Percentiles rank a stretch among this genome's conserved stretches.
phyloP scores from a whole-genome alignment of 1,139 yeast genomes.

The Lodderomyces metapsilosis region DNA sequence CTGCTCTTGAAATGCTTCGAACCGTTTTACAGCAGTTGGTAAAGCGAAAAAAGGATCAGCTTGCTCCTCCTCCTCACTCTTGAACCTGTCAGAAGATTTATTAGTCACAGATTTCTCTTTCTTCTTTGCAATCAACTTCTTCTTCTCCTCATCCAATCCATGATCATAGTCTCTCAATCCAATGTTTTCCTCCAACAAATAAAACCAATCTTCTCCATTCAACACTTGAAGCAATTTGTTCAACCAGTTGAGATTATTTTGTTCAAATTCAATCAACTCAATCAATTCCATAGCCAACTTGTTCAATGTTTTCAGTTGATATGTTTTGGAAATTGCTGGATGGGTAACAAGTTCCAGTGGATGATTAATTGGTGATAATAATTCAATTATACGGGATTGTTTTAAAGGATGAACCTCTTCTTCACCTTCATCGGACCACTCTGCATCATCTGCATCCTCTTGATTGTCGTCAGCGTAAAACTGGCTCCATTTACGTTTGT shows the following conservation, averaged over 20 bases:
- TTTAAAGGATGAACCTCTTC: conserved; percentile 36
- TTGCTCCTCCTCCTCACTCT: conserved; percentile 21
- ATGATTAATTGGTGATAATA: conserved; percentile 74
- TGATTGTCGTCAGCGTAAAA: conserved; percentile 20
- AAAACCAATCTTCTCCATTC: conserved; percentile 82
- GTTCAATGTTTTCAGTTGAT: conserved; percentile 46
- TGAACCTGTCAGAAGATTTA: conserved; percentile 38
- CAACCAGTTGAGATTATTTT: conserved; percentile 66
- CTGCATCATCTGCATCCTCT: conserved; percentile 18
- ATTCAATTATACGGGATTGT: conserved; percentile 44
- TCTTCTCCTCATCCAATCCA: conserved; percentile 40
- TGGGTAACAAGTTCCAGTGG: conserved; percentile 79
- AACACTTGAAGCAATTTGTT: conserved; percentile 72
- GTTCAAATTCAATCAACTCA: conserved; percentile 77
- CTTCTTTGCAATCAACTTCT: conserved; percentile 6
- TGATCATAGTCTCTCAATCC: conserved; percentile 72
- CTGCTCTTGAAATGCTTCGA: conserved; percentile 35
- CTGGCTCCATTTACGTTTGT: conserved; percentile 38
- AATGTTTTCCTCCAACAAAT: conserved; percentile 60
- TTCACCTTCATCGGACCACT: conserved; percentile 30
- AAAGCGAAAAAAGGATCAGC: conserved; percentile 41
- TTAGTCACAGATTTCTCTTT: background rate
- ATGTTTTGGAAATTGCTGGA: conserved; percentile 68
- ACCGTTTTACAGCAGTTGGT: conserved; percentile 34
- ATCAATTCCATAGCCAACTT: conserved; percentile 70